Percentiles rank a stretch among this genome's conserved stretches.
Conservation (phyloP, 2,329 filamentous ascomycete genomes). For the Chaetomium olivaceum region DNA sequence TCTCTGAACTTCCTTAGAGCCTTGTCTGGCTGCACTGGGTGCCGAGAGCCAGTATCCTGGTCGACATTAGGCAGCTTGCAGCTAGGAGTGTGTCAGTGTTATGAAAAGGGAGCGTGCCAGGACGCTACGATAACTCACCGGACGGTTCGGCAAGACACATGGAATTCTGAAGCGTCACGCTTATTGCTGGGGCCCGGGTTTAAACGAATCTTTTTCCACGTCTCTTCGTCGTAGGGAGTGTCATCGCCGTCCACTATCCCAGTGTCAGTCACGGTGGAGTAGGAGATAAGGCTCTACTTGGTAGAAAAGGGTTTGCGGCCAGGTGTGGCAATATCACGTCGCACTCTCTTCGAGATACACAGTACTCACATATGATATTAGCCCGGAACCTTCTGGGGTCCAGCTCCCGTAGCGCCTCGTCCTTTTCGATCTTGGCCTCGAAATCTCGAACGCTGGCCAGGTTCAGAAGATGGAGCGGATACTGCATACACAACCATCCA, state of each 20-base stretch:
- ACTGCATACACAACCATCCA: conserved; percentile 44
- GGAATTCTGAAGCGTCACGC: conserved; percentile 46
- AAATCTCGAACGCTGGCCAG: conserved; percentile 64
- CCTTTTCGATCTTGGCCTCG: conserved; percentile 56
- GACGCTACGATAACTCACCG: conserved; percentile 44
- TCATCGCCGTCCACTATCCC: conserved; percentile 25
- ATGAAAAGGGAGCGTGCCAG: too few relatives aligned
- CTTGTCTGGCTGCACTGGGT: conserved; percentile 57
- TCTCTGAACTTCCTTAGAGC: conserved; percentile 59
- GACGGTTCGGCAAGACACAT: conserved; percentile 65
- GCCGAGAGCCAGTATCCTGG: conserved; percentile 58
- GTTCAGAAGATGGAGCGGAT: conserved; percentile 69
- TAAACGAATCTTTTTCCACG: conserved; percentile 64
- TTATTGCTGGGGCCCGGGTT: conserved; percentile 51
- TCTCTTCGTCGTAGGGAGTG: conserved; percentile 65
- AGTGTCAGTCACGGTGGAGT: conserved; percentile 22
- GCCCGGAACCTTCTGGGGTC: conserved; percentile 67
- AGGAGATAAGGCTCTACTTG: background rate
- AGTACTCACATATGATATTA: conserved; percentile 64
- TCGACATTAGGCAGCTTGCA: conserved; percentile 74
- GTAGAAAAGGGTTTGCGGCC: background rate
- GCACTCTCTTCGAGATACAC: background rate
- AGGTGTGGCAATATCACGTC: background rate
- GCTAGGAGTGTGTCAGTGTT: conserved; percentile 34
- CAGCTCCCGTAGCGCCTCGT: conserved; percentile 51